A percentile compares a stretch with the other conserved stretches of the same genome.
These are phyloP conservation scores for Calonectria leucothoes DNA, from an alignment of 2,329 filamentous ascomycete genomes.

Conservation along the genomic window DNA sequence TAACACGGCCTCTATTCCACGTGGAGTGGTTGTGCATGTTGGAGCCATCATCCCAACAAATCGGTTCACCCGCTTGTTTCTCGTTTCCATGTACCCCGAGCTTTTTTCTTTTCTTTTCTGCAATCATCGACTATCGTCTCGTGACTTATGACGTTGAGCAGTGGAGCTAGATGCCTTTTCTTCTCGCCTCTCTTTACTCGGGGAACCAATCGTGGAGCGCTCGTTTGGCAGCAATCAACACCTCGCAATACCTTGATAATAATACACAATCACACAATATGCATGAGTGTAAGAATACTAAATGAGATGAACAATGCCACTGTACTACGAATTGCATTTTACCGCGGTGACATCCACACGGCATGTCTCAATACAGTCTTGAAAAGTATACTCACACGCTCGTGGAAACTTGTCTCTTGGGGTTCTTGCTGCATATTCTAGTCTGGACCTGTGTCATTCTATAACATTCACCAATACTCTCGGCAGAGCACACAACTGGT, in stretches of 20 bases:
- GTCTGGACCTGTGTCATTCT: neutral
- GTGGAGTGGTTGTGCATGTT: neutral
- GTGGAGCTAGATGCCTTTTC: neutral
- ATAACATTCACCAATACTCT: neutral
- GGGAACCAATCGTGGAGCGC: neutral
- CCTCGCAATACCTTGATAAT: neutral
- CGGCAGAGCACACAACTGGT: neutral
- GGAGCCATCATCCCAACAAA: neutral
- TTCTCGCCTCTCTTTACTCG: neutral
- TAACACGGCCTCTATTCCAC: neutral
- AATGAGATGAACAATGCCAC: neutral
- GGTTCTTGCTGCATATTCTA: neutral
- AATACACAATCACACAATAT: neutral
- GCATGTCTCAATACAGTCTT: neutral
- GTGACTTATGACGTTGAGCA: neutral
- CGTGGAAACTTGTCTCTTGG: neutral
- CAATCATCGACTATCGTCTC: too few species aligned
- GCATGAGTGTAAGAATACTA: neutral
- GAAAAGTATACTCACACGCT: neutral
- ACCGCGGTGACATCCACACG: neutral
- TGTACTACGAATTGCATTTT: neutral
- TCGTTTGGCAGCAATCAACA: neutral
- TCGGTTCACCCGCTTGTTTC: constrained; percentile 1
- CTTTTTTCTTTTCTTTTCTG: too few species aligned
- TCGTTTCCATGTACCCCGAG: neutral